These are phyloP conservation scores for Scedosporium aurantiacum DNA, from an alignment of 2,329 filamentous ascomycete genomes.

Conservation along the genomic window DNA sequence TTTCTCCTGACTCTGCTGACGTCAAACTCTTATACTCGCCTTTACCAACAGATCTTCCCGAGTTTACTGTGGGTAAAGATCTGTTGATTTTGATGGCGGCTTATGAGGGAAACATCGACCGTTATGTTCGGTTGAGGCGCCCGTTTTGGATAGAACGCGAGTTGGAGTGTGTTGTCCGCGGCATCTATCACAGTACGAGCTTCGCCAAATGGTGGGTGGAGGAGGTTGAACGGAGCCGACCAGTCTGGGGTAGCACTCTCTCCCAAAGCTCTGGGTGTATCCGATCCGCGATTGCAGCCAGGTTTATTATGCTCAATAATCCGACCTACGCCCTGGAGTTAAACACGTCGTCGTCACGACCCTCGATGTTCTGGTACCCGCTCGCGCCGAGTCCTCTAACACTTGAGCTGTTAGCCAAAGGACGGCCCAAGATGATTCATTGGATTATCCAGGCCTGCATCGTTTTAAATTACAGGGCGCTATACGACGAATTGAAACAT, in stretches of 20 bases:
- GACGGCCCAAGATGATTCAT: background rate
- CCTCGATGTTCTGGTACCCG: background rate
- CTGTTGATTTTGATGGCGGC: slow-evolving; percentile 25
- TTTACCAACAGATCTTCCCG: slow-evolving; percentile 24
- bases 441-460: background rate
- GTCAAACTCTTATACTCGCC: slow-evolving; percentile 11
- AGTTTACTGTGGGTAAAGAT: slow-evolving; percentile 21
- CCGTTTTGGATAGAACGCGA: slow-evolving; percentile 17
- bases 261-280: background rate
- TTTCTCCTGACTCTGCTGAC: background rate
- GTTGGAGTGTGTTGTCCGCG: slow-evolving; percentile 17
- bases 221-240: background rate
- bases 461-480: background rate
- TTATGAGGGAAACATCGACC: slow-evolving; percentile 26
- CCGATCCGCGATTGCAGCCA: background rate
- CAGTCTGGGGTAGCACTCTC: background rate
- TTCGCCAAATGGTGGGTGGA: slow-evolving; percentile 23
- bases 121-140: slow-evolving; percentile 23
- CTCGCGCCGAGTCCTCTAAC: background rate
- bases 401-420: background rate
- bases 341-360: background rate
- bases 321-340: background rate
- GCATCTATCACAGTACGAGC: slow-evolving; percentile 25
- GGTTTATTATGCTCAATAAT: background rate
- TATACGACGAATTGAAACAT: background rate